Evolutionary conservation across 108 stramenopile genomes (phyloP).

Genomic region (Fistulifera pelliculosa): DNA sequence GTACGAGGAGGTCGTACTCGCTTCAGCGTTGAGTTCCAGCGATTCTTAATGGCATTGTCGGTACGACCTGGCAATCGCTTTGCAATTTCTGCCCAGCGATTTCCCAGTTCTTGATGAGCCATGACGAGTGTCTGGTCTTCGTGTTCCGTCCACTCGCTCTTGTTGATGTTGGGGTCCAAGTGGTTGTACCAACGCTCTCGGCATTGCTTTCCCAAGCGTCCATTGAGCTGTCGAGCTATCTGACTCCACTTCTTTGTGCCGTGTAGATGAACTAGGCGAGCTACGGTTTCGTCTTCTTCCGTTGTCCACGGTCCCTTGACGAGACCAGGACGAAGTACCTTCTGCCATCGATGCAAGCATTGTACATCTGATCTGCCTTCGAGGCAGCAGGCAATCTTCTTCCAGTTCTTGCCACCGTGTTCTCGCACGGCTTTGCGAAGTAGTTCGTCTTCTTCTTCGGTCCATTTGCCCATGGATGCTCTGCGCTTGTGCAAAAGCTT

Average conservation of each 20-base stretch:
- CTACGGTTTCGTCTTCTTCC: conserved; percentile 85
- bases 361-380: conserved; percentile 87
- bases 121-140: conserved; percentile 81
- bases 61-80: conserved; percentile 89
- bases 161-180: conserved; percentile 92
- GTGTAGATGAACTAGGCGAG: conserved; percentile 58
- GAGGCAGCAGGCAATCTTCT: conserved; percentile 78
- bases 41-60: conserved; percentile 98
- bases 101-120: conserved; percentile 75
- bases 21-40: conserved; percentile 91
- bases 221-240: conserved; percentile 87
- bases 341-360: conserved; percentile 98
- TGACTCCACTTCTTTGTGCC: conserved; percentile 89
- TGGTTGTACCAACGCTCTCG: conserved; percentile 99
- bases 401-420: conserved; percentile 93
- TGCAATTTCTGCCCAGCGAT: conserved; percentile 95
- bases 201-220: conserved; percentile 96
- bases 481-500: conserved; percentile 45
- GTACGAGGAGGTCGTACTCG: conserved; percentile 19
- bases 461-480: conserved; percentile 84
- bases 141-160: conserved; percentile 86
- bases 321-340: conserved; percentile 94
- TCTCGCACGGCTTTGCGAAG: conserved; percentile 78
- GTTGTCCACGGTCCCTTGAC: conserved; percentile 97
- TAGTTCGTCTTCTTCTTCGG: conserved; percentile 64